These are phyloP conservation scores for Penicillium macrosclerotiorum DNA, from an alignment of 495 filamentous ascomycete species.

Conservation along the genomic window DNA sequence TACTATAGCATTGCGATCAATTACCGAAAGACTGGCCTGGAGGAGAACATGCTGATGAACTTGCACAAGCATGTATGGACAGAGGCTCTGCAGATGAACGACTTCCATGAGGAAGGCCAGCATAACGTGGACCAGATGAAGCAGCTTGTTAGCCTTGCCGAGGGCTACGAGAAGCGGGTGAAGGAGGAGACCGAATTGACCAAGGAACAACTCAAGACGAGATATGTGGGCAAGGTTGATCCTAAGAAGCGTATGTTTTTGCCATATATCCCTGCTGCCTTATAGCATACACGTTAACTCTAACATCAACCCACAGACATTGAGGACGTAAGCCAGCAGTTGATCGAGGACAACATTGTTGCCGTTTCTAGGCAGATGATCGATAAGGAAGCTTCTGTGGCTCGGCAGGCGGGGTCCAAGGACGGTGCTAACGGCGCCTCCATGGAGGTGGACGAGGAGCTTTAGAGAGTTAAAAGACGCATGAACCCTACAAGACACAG, in stretches of 20 bases:
- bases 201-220: conserved; percentile 96
- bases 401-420: conserved; percentile 50
- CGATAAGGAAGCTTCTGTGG: conserved; percentile 88
- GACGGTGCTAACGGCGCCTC: conserved; percentile 52
- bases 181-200: conserved; percentile 97
- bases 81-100: conserved; percentile 93
- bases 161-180: conserved; percentile 97
- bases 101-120: conserved; percentile 81
- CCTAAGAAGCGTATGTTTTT: conserved; percentile 84
- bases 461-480: conserved; percentile 39
- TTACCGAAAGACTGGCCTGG: conserved; percentile 94
- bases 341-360: conserved; percentile 99
- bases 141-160: conserved; percentile 82
- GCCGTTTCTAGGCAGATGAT: conserved; percentile 97
- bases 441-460: conserved; percentile 62
- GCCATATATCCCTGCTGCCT: background rate
- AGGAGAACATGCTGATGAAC: conserved; percentile 99
- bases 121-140: conserved; percentile 83
- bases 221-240: conserved; percentile 98
- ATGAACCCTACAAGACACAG: conserved; percentile 18
- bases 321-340: conserved; percentile 89
- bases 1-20: conserved; percentile 99
- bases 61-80: conserved; percentile 99
- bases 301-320: conserved; percentile 56
- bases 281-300: conserved; percentile 11